These are phyloP conservation scores for Blastomyces emzantsi DNA, from an alignment of 2,329 filamentous ascomycete species.

Conservation along the genomic window DNA sequence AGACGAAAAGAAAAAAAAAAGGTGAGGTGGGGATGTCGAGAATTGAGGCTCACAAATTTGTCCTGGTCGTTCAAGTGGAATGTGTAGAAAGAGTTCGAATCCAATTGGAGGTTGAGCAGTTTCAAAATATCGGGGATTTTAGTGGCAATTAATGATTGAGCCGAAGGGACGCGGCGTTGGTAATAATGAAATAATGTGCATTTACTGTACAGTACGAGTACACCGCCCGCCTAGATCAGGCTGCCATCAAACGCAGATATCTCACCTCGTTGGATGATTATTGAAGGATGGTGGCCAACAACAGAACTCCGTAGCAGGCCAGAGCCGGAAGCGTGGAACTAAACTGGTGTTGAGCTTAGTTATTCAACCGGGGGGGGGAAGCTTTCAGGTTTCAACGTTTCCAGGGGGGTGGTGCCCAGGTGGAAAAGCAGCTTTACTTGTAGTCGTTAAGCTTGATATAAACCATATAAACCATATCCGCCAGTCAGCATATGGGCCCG, in stretches of 20 bases:
- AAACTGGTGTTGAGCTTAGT: neutral
- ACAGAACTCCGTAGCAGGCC: no score
- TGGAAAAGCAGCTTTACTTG: neutral
- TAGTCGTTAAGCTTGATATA: neutral
- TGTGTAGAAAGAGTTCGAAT: neutral
- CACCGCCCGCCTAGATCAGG: neutral
- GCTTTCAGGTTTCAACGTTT: neutral
- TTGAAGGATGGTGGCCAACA: neutral
- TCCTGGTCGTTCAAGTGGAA: neutral
- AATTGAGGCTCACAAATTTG: neutral
- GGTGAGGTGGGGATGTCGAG: neutral
- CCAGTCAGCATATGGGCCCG: neutral
- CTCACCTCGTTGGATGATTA: neutral
- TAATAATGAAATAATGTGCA: neutral
- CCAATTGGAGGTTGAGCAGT: neutral
- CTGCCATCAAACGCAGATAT: neutral
- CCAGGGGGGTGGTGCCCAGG: no score
- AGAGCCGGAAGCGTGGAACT: neutral
- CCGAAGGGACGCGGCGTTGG: neutral
- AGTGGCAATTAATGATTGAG: neutral
- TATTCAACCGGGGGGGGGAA: neutral
- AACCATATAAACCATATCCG: neutral
- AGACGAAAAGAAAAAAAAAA: no score
- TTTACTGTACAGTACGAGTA: neutral
- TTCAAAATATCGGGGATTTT: neutral